A percentile compares a stretch with the other conserved stretches of the same genome.
Conservation (phyloP, 2,329 filamentous ascomycete genomes). For the Cadophora sp. region DNA sequence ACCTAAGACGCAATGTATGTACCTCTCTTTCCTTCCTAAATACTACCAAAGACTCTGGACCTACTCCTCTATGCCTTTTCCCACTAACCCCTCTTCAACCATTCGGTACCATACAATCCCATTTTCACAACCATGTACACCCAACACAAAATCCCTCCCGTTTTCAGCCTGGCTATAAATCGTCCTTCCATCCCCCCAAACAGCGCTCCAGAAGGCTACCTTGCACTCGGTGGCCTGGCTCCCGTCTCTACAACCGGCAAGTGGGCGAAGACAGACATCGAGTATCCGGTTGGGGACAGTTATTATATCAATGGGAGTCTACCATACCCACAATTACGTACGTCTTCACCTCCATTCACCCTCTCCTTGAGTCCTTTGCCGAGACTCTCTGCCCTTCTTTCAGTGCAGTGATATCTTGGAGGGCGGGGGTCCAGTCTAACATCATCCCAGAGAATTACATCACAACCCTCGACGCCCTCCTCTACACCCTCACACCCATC, state of each 20-base stretch:
- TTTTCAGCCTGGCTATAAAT: constrained; percentile 57
- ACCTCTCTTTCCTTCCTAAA: neutral
- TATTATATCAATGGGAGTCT: constrained; percentile 13
- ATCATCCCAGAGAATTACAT: constrained; percentile 24
- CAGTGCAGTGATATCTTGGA: neutral
- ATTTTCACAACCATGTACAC: constrained; percentile 58
- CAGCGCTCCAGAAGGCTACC: constrained; percentile 49
- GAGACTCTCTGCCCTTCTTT: neutral
- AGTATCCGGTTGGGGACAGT: constrained; percentile 21
- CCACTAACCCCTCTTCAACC: neutral
- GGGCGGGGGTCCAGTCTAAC: neutral
- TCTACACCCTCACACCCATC: constrained; percentile 14
- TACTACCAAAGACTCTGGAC: neutral
- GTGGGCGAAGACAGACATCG: constrained; percentile 32
- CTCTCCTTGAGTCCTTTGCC: no score
- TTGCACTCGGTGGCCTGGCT: constrained; percentile 58
- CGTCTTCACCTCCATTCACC: no score
- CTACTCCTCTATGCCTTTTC: no score
- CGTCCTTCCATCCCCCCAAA: constrained; percentile 32
- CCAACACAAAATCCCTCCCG: constrained; percentile 50
- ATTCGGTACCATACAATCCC: constrained; percentile 52
- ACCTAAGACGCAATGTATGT: neutral
- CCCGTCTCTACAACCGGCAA: constrained; percentile 44
- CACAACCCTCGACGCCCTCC: constrained; percentile 27
- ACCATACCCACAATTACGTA: constrained; percentile 22